Evolutionary conservation across 352 stramenopile genomes (phyloP).

Genomic region (Phytophthora europaea): DNA sequence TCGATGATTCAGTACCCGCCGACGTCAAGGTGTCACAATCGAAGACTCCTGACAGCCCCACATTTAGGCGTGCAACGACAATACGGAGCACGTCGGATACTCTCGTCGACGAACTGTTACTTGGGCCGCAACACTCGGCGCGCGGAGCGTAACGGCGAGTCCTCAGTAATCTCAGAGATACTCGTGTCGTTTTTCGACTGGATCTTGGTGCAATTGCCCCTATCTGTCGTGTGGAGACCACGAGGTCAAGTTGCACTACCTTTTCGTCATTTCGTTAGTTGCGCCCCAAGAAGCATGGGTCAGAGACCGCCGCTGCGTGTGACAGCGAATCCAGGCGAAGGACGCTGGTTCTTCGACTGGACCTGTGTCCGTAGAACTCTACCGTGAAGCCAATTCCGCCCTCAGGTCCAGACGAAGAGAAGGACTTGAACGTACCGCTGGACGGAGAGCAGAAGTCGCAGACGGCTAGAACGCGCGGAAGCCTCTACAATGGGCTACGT

Average conservation of each 20-base stretch:
- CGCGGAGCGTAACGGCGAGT: neutral
- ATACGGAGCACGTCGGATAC: neutral
- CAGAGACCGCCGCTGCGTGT: neutral
- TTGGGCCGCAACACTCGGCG: neutral
- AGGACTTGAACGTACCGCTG: neutral
- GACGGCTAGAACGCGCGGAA: neutral
- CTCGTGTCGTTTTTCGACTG: neutral
- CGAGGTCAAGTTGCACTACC: neutral
- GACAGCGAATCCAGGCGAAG: neutral
- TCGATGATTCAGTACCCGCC: neutral
- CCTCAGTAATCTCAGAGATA: neutral
- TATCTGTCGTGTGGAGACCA: neutral
- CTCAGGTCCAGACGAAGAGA: conserved; percentile 9
- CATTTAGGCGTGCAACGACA: neutral
- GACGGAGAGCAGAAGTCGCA: neutral
- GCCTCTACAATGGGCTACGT: neutral
- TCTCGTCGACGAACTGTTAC: neutral
- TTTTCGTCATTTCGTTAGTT: conserved; percentile 9
- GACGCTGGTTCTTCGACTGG: neutral
- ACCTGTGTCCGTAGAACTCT: neutral
- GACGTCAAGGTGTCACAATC: neutral
- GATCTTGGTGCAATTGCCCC: neutral
- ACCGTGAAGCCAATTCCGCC: neutral
- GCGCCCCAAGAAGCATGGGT: neutral
- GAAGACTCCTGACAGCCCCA: neutral